Evolutionary conservation across 306 rosid species (phyloP).

Genomic region (Cicer cuneatum): DNA sequence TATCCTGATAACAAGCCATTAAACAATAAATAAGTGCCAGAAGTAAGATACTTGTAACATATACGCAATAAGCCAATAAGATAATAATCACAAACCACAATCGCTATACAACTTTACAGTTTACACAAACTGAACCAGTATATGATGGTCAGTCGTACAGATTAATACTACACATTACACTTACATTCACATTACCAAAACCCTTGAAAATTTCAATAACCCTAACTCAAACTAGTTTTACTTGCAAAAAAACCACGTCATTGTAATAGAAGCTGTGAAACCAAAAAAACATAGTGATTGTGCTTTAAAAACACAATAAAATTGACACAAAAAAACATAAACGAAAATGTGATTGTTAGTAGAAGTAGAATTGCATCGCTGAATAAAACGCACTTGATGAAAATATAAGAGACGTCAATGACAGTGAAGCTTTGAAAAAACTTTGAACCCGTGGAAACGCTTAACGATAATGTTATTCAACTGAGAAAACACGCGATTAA

Average conservation of each 20-base stretch:
- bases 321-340: background rate
- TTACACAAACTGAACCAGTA: constrained; percentile 29
- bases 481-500: background rate
- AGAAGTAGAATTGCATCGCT: constrained; percentile 26
- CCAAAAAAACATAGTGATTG: background rate
- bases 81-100: constrained; percentile 39
- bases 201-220: constrained; percentile 26
- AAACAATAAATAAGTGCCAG: constrained; percentile 43
- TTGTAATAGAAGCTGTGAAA: constrained; percentile 9
- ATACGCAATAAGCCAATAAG: constrained; percentile 38
- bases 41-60: constrained; percentile 28
- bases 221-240: constrained; percentile 25
- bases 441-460: constrained; percentile 15
- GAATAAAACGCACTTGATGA: constrained; percentile 34
- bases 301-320: background rate
- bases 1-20: constrained; percentile 41
- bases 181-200: background rate
- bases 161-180: constrained; percentile 15
- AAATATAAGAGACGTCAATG: constrained; percentile 20
- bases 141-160: constrained; percentile 5
- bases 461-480: constrained; percentile 30
- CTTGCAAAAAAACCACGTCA: background rate
- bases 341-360: background rate
- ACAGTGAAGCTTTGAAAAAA: constrained; percentile 33
- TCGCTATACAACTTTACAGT: constrained; percentile 12